Conservation (phyloP, 805 yeast species). For the Ogataea chonburiensis region DNA sequence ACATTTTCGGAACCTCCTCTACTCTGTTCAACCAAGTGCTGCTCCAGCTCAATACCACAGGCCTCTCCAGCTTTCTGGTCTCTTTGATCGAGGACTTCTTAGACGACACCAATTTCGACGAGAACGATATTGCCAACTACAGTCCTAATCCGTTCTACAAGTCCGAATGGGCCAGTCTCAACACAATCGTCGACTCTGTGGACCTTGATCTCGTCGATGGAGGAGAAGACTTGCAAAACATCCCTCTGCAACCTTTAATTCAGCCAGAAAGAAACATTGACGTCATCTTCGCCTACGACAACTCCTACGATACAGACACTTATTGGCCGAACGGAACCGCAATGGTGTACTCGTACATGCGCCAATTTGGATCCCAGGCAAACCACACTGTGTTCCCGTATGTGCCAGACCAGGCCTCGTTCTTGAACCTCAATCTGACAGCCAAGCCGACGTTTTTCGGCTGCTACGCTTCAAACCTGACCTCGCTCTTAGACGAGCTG, state of each 20-base stretch:
- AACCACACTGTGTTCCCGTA: conserved; percentile 70
- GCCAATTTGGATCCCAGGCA: conserved; percentile 56
- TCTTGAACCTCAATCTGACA: conserved; percentile 58
- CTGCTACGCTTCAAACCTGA: conserved; percentile 65
- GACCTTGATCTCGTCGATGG: conserved; percentile 68
- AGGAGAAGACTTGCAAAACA: conserved; percentile 72
- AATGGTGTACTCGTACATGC: conserved; percentile 50
- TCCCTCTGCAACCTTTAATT: conserved; percentile 65
- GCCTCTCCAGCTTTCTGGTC: conserved; percentile 45
- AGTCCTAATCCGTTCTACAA: conserved; percentile 69
- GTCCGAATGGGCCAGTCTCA: conserved; percentile 38
- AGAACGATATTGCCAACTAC: conserved; percentile 69
- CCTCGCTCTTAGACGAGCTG: conserved; percentile 44
- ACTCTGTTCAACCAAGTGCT: conserved; percentile 71
- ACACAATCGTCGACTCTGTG: conserved; percentile 39
- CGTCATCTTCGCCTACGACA: conserved; percentile 62
- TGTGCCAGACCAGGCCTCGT: conserved; percentile 69
- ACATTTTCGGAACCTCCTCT: conserved; percentile 79
- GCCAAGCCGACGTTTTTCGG: conserved; percentile 80
- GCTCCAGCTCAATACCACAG: conserved; percentile 54
- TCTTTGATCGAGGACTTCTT: conserved; percentile 48
- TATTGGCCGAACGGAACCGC: conserved; percentile 71
- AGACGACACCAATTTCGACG: conserved; percentile 39
- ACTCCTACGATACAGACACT: conserved; percentile 59
- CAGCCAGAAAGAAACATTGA: conserved; percentile 63